Evolutionary conservation across 768 basidiomycete genomes (phyloP), one percentile per base, ranked within the genome.

Genomic region (Cytidiella melzeri): DNA sequence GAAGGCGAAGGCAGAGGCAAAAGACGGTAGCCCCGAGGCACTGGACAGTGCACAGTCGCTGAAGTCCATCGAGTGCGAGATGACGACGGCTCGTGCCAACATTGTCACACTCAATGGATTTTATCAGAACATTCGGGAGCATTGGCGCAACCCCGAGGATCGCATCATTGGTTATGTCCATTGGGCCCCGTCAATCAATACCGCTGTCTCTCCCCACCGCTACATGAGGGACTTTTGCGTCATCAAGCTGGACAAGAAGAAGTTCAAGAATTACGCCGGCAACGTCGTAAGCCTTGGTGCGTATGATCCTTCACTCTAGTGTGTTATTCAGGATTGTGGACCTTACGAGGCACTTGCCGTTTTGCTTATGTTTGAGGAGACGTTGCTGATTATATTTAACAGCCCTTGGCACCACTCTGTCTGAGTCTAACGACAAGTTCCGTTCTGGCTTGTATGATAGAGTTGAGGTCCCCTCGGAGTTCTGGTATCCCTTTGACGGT

Each of bases 221-320:
- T 72, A 69, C 53, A 72, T 65, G 0, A 28, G 54, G 28, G 72
- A 73, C 53, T 43, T 72, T 5, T 69, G 70, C 51, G 67, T 73
- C 37, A 57, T 72, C 54, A 59, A 68, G 62, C 57, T 73, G 6
- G 50, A 73, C 52, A 57, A 70, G 56, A 38, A 61, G 41, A 72
- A 64, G 59, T 70, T 73, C 61, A 24, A 11, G 50, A 58, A 62
- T 50, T 62, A 69, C 51, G 57, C 6, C 30, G 62, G 67, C 11
- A 73, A 73, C 47, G 66, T 65, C 1, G 7, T 73, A 7, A 55
- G 58, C 55, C 54, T 73, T 18, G 70, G 72, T 72, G 60, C 56
- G 61, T 64, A 56, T 64, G 52, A 60, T 54, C 57, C n/a, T n/a
- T n/a, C n/a, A n/a, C n/a, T n/a, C n/a, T n/a, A n/a, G n/a, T n/a